Evolutionary conservation across 176 grass and related monocot species (phyloP), one percentile per base, ranked within the genome.

Genomic region (Ensete ventricosum): DNA sequence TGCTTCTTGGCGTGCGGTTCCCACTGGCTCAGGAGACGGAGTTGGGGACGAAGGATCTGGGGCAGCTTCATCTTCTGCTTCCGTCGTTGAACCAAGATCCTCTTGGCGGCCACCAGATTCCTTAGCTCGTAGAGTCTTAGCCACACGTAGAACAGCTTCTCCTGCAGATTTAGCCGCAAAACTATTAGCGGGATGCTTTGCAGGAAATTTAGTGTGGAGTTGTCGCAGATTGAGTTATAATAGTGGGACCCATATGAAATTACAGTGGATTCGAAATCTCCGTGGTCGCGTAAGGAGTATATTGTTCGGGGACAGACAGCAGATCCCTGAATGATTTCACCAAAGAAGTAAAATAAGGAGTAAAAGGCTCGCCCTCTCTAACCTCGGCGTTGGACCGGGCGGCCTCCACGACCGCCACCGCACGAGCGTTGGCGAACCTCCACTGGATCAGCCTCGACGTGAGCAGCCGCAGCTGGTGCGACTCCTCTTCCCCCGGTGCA

Each of bases 61-160:
- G 77, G 71, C 78, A 99, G 64, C 76, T 89, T 91, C 73, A 94
- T 34, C 86, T 94, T 99, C 78, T 91, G 78, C 84, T 85, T 84
- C 62, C 95, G 80, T 73, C 95, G 81, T 55, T 89, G 90, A 23
- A 85, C 81, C 78, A 99, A 74, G 72, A 99, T 83, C 50, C 86
- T 78, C 86, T 94, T 99, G 49, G 95, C 90, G 62, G 95, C 90
- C 76, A 89, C 82, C 23, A 91, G 86, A 78, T 84, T 93, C 53
- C 88, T 69, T 68, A 91, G 84, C 81, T 94, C 95, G 53, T 91
- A 81, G 19, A 89, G 78, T 9, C 84, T 89, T 78, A 99, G 69
- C 95, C 90, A 99, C 71, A 81, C 88, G 80, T 94, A 87, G 86
- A 94, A 99, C 53, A 99, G 64, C 70, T 89, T 99, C 74, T 87